These are phyloP conservation scores for Codiaeum variegatum DNA, from an alignment of 441 rosid species.

Conservation along the genomic window DNA sequence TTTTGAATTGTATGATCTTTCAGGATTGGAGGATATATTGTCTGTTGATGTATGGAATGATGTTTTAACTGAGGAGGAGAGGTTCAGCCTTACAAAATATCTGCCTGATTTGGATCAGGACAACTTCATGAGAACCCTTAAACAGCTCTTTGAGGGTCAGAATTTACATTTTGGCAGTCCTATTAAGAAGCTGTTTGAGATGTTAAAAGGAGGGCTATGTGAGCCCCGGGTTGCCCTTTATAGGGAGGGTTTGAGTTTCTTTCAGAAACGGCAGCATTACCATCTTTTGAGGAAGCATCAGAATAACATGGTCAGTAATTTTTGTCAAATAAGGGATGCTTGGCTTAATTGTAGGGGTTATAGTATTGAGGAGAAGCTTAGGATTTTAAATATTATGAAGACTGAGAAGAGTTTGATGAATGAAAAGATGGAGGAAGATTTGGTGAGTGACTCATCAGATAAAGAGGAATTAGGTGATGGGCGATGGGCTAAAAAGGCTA, in stretches of 20 bases:
- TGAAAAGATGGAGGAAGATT: slow-evolving; percentile 71
- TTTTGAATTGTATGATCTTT: slow-evolving; percentile 82
- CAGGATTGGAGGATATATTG: slow-evolving; percentile 62
- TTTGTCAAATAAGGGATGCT: slow-evolving; percentile 86
- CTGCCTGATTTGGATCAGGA: slow-evolving; percentile 88
- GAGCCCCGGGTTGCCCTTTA: slow-evolving; percentile 94
- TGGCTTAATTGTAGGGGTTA: slow-evolving; percentile 83
- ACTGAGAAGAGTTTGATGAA: slow-evolving; percentile 77
- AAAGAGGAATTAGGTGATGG: slow-evolving; percentile 59
- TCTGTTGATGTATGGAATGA: slow-evolving; percentile 97
- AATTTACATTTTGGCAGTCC: slow-evolving; percentile 94
- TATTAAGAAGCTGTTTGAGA: slow-evolving; percentile 65
- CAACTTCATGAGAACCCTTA: slow-evolving; percentile 58
- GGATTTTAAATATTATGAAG: slow-evolving; percentile 76
- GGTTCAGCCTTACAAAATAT: slow-evolving; percentile 58
- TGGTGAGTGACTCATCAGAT: slow-evolving; percentile 55
- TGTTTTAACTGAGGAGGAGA: slow-evolving; percentile 76
- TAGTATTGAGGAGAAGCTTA: slow-evolving; percentile 84
- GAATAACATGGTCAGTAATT: slow-evolving; percentile 63
- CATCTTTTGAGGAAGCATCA: slow-evolving; percentile 85
- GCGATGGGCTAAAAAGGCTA: slow-evolving; percentile 52
- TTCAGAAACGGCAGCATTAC: slow-evolving; percentile 70
- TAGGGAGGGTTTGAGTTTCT: slow-evolving; percentile 68
- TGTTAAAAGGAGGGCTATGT: slow-evolving; percentile 92
- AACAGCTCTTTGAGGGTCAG: slow-evolving; percentile 67